These are phyloP conservation scores for Moniliella sp. DNA, from an alignment of 1,284 basidiomycete species.

Conservation along the genomic window DNA sequence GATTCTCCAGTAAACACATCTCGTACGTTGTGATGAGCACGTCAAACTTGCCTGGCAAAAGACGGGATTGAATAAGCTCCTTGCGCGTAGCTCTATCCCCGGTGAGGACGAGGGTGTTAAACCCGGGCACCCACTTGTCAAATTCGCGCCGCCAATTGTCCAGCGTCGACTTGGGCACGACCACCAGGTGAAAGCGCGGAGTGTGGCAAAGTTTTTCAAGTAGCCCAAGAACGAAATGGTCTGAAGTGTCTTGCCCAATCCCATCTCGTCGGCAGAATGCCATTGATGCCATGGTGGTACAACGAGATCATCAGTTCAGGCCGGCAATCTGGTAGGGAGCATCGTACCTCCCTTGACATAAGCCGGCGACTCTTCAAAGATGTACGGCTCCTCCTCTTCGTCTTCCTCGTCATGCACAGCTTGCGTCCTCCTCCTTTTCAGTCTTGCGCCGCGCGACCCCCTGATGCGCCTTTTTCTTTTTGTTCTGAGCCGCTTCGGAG, in stretches of 20 bases:
- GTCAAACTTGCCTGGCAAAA: conserved; percentile 75
- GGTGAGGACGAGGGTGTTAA: conserved; percentile 59
- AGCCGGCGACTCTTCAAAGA: conserved; percentile 22
- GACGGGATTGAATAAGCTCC: conserved; percentile 52
- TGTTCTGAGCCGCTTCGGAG: not conserved
- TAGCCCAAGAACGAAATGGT: conserved; percentile 93
- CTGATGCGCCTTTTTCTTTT: conserved; percentile 7
- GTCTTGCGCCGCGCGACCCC: conserved; percentile 42
- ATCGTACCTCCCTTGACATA: conserved; percentile 50
- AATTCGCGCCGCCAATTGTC: conserved; percentile 95
- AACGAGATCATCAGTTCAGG: conserved; percentile 51
- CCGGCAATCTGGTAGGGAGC: conserved; percentile 91
- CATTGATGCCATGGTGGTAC: conserved; percentile 24
- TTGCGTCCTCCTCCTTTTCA: conserved; percentile 73
- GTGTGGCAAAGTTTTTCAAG: conserved; percentile 61
- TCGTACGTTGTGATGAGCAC: conserved; percentile 93
- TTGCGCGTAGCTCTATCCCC: conserved; percentile 73
- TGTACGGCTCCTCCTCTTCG: conserved; percentile 45
- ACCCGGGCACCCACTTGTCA: conserved; percentile 61
- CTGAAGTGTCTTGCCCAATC: conserved; percentile 90
- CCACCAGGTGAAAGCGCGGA: conserved; percentile 68
- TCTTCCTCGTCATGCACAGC: conserved; percentile 63
- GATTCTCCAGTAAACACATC: conserved; percentile 80
- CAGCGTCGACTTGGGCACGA: conserved; percentile 89
- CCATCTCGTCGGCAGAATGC: conserved; percentile 41